Base-by-base conservation (phyloP, 139 green algal species). In the Klebsormidium nitens region DNA sequence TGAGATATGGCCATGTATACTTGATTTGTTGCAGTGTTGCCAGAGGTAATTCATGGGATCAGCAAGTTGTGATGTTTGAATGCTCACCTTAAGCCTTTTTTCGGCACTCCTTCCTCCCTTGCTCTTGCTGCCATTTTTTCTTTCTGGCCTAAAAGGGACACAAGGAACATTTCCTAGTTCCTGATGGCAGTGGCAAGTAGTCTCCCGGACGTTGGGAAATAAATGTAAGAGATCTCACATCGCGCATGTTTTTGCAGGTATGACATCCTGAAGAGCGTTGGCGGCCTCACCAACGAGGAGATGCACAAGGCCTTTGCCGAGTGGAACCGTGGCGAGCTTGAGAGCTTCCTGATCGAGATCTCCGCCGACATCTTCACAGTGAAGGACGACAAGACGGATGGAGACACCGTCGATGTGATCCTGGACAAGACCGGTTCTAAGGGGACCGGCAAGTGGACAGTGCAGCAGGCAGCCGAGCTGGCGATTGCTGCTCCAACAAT, bases 401-500 rank as follows among this genome's bases (percentile, higher is more conserved):
- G 85, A 3, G 85, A 72, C 3, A 76, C 98, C 29, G 79, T 99
- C 26, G 95, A 99, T 83, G 95, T 95, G 72, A 92, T 99, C 61
- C 81, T 96, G 63, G 94, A 99, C 82, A 95, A 97, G 88, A 98
- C 94, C 2, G 94, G 94, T 52, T 91, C 91, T 85, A 99, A 99
- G 86, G 93, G 91, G 58, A 97, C 91, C 42, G 91, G 95, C 73
- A 99, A 99, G 81, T 99, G 95, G 95, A 99, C 95, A 1, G 91
- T 99, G 56, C 95, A 99, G 88, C 89, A 98, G 75, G 95, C 93
- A 0, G 95, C 95, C 0, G 95, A 99, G 82, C 87, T 98, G 48
- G 80, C 81, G 2, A 85, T 96, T 29, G 90, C 95, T 35, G 89
- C 89, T 0, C 93, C 94, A 70, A 97, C 91, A 65, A 97, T 99